Conservation (phyloP, 306 rosid species). For the Citrullus colocynthis region DNA sequence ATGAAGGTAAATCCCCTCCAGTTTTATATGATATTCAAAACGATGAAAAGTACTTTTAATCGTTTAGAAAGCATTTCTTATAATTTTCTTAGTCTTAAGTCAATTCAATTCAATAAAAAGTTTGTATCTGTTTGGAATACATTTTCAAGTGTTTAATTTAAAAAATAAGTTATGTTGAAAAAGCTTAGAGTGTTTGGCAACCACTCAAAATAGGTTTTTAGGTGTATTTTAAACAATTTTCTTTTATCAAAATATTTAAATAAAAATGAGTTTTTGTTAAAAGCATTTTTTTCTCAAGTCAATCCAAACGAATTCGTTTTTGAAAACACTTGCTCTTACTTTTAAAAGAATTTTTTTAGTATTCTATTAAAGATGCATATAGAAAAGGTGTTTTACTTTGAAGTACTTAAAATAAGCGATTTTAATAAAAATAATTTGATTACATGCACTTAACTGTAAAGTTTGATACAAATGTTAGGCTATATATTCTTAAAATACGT, state of each 20-base stretch:
- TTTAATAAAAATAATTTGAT: not conserved
- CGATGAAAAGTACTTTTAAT: not conserved
- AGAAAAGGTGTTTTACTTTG: not conserved
- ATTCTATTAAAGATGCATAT: not conserved
- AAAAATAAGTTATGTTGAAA: no score
- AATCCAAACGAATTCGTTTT: not conserved
- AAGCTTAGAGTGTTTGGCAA: no score
- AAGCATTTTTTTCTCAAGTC: not conserved
- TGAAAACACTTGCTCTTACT: not conserved
- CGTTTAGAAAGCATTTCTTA: not conserved
- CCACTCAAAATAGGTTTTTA: no score
- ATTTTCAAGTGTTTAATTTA: no score
- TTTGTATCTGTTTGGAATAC: not conserved
- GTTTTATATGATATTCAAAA: not conserved
- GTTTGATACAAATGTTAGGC: not conserved
- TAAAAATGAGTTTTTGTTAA: no score
- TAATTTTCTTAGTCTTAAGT: not conserved
- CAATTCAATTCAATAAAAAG: not conserved
- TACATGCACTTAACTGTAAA: not conserved
- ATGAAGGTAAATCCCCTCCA: constrained; percentile 43
- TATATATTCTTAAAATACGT: no score
- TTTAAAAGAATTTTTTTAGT: not conserved
- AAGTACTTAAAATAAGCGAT: not conserved
- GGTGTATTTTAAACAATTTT: no score
- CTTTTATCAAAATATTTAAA: no score